Base-by-base conservation (phyloP, 2,329 filamentous ascomycete genomes). In the Epichloe glyceriae region DNA sequence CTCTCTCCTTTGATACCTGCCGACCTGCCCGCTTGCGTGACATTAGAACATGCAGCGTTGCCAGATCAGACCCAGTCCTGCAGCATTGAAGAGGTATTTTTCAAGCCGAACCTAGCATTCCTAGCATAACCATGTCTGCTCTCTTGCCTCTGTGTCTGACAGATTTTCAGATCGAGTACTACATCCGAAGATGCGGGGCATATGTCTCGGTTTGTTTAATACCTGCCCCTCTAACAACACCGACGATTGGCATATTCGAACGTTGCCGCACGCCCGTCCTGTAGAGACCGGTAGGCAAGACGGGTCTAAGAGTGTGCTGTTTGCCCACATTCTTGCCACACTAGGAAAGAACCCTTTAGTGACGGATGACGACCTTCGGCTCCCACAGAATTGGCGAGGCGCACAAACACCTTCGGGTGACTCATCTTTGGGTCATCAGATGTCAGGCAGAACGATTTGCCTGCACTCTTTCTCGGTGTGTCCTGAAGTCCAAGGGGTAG, bases 381-480 rank as follows among this genome's bases (percentile, higher is more conserved):
- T 83, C 41, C 88, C 88, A 1, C 65, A 71, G 39, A 76, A 85
- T 62, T 91, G 85, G 83, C 71, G 74, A 53, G 71, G 73, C 46
- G 67, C 70, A n/a, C 39, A 49, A 62, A 71, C 49, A 63, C 67
- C 45, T 71, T 75, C 37, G 62, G 65, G 2, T 61, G 80, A 10
- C 14, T 52, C 52, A 5, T 22, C 42, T 39, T 41, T 49, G 14
- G 88, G 88, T 34, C 87, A 95, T 65, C 79, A 85, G 58, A 80
- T 88, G 52, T 70, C 73, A 15, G 88, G 88, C 39, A 70, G 80
- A 42, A 94, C 87, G 0, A 75, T 95, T 50, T 87, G 82, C 50
- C 70, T 95, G 47, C 90, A 96, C 67, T 91, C 86, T 0, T 74
- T 96, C 5, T 87, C 86, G 17, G 83, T 95, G 5, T 73, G 85